A percentile compares a stretch with the other conserved stretches of the same genome.
These are phyloP conservation scores for Alternaria sp. DNA, from an alignment of 2,329 filamentous ascomycete genomes.

Conservation along the genomic window DNA sequence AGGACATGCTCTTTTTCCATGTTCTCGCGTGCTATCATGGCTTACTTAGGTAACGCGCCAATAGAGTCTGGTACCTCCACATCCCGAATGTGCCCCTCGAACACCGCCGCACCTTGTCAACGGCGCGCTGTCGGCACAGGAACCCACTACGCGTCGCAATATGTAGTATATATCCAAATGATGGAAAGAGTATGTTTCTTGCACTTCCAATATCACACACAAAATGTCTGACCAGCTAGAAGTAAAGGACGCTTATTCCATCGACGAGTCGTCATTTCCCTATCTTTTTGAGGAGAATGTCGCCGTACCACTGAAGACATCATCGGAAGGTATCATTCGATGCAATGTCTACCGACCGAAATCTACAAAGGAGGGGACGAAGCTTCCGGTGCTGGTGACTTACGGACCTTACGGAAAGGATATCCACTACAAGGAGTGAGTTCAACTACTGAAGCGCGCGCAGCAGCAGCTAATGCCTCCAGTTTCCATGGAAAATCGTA, in stretches of 20 bases:
- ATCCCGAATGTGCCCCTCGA: constrained; percentile 27
- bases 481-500: constrained; percentile 62
- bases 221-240: constrained; percentile 38
- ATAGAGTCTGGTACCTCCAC: constrained; percentile 21
- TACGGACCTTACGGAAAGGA: constrained; percentile 80
- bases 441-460: neutral
- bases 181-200: neutral
- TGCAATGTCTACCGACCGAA: constrained; percentile 63
- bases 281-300: constrained; percentile 63
- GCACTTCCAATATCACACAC: neutral
- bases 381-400: constrained; percentile 70
- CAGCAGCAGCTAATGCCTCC: constrained; percentile 3
- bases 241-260: constrained; percentile 43
- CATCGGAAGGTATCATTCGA: constrained; percentile 53
- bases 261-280: constrained; percentile 47
- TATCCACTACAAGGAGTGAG: constrained; percentile 66
- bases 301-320: constrained; percentile 54
- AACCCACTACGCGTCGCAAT: constrained; percentile 19
- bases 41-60: neutral
- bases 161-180: constrained; percentile 28
- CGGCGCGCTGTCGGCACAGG: constrained; percentile 13
- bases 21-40: neutral
- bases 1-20: neutral
- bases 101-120: constrained; percentile 4
- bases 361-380: constrained; percentile 37